These are phyloP conservation scores for Colletotrichum lentis DNA, from an alignment of 2,329 filamentous ascomycete genomes.

Conservation along the genomic window DNA sequence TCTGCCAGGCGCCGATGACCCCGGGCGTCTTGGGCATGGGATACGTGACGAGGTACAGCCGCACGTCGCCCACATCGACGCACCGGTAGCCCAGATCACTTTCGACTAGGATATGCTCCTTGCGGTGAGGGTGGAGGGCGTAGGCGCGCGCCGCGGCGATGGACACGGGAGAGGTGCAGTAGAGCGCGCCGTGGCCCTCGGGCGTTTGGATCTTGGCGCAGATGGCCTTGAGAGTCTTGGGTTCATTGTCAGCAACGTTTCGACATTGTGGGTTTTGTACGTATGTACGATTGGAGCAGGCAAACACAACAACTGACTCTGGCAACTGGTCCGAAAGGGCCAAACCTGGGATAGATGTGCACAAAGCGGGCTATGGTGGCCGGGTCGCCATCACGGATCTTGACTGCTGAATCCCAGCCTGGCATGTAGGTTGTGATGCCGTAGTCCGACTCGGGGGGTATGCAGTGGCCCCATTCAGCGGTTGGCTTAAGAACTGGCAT, in stretches of 20 bases:
- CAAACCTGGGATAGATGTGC: slow-evolving; percentile 58
- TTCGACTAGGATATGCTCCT: slow-evolving; percentile 46
- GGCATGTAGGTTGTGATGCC: slow-evolving; percentile 57
- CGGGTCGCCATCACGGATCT: slow-evolving; percentile 53
- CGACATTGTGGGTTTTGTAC: not conserved
- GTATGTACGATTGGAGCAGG: not conserved
- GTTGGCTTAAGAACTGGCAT: slow-evolving; percentile 52
- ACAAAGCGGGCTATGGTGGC: slow-evolving; percentile 47
- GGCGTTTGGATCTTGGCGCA: slow-evolving; percentile 45
- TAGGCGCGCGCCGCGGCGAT: slow-evolving; percentile 44
- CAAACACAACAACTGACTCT: slow-evolving; percentile 43
- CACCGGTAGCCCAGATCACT: slow-evolving; percentile 50
- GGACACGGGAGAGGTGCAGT: slow-evolving; percentile 44
- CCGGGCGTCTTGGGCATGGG: slow-evolving; percentile 48
- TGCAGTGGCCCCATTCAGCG: slow-evolving; percentile 54
- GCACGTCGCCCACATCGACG: slow-evolving; percentile 53
- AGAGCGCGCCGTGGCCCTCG: slow-evolving; percentile 41
- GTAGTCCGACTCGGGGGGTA: slow-evolving; percentile 57
- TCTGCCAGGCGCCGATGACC: slow-evolving; percentile 56
- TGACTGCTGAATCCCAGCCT: slow-evolving; percentile 52
- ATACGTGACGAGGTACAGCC: slow-evolving; percentile 56
- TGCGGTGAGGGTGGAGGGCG: slow-evolving; percentile 48
- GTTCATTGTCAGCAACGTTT: not conserved
- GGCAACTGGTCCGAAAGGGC: slow-evolving; percentile 50
- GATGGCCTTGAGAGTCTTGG: slow-evolving; percentile 50